Evolutionary conservation across 106 monocot species (phyloP).

Genomic region (Dendrobium chrysotoxum): DNA sequence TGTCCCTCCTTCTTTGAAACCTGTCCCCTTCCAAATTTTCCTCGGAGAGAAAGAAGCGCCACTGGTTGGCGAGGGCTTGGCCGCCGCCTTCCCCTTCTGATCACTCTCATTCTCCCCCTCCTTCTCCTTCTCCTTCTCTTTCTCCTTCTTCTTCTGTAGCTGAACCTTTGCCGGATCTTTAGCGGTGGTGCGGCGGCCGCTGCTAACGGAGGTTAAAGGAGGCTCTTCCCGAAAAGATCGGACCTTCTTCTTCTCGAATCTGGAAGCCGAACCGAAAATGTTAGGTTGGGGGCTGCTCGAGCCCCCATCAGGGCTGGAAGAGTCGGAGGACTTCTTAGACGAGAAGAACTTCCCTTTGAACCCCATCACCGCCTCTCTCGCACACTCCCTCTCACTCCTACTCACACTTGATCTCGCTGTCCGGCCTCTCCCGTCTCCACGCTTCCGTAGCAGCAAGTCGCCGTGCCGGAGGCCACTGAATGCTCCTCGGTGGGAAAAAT

Average conservation of each 20-base stretch:
- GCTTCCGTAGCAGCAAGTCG: no score
- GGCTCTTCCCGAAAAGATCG: slow-evolving; percentile 32
- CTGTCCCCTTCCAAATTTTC: slow-evolving; percentile 30
- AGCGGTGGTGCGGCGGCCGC: not conserved
- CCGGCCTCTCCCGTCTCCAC: no score
- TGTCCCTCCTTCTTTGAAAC: slow-evolving; percentile 3
- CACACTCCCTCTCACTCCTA: not conserved
- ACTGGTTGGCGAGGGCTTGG: not conserved
- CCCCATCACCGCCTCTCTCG: slow-evolving; percentile 31
- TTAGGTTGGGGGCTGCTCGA: slow-evolving; percentile 62
- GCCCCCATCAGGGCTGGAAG: slow-evolving; percentile 45
- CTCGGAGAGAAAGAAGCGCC: slow-evolving; percentile 20
- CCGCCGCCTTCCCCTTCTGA: slow-evolving; percentile 34
- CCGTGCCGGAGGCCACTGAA: no score
- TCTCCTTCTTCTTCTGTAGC: slow-evolving; percentile 14
- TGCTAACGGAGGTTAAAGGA: slow-evolving; percentile 4
- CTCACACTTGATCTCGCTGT: not conserved
- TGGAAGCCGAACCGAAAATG: slow-evolving; percentile 26
- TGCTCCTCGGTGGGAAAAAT: no score
- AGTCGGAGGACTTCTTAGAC: slow-evolving; percentile 54
- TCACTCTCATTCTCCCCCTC: slow-evolving; percentile 19
- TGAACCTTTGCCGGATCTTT: slow-evolving; percentile 18
- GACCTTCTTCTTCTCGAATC: slow-evolving; percentile 63
- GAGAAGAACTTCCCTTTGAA: slow-evolving; percentile 84
- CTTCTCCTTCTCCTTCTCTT: slow-evolving; percentile 6